Conservation (phyloP, 257 asterid species). For the Coffea canephora region DNA sequence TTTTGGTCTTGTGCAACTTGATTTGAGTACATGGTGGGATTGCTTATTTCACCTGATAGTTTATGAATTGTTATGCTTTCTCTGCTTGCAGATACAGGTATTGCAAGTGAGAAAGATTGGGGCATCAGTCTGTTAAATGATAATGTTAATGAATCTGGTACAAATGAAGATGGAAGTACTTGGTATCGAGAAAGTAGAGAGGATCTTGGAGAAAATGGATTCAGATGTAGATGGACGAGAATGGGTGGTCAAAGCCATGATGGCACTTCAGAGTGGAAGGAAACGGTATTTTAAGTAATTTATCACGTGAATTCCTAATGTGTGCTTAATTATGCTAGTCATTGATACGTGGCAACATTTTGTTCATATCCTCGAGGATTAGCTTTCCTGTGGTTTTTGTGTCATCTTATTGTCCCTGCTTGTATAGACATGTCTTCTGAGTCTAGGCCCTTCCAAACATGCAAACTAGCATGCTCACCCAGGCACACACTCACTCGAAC, state of each 20-base stretch:
- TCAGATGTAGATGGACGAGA: conserved; percentile 87
- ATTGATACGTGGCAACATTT: not conserved
- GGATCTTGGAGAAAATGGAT: conserved; percentile 93
- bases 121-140: conserved; percentile 78
- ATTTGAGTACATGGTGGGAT: not conserved
- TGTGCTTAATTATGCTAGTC: not conserved
- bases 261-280: conserved; percentile 88
- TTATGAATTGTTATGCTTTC: not conserved
- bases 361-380: not conserved
- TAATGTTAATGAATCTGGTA: conserved; percentile 67
- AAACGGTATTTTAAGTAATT: conserved; percentile 56
- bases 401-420: not conserved
- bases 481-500: not conserved
- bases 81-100: conserved; percentile 72
- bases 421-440: not conserved
- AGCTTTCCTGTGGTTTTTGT: not conserved
- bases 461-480: not conserved
- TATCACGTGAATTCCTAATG: conserved; percentile 13
- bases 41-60: conserved; percentile 9
- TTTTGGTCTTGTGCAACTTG: not conserved
- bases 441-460: not conserved
- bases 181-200: conserved; percentile 93
- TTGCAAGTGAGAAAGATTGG: conserved; percentile 98
- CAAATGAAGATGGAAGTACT: conserved; percentile 84
- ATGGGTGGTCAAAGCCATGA: conserved; percentile 92